Evolutionary conservation across 2,329 filamentous ascomycete species (phyloP).

Genomic region (Chaetothyriales sp.): DNA sequence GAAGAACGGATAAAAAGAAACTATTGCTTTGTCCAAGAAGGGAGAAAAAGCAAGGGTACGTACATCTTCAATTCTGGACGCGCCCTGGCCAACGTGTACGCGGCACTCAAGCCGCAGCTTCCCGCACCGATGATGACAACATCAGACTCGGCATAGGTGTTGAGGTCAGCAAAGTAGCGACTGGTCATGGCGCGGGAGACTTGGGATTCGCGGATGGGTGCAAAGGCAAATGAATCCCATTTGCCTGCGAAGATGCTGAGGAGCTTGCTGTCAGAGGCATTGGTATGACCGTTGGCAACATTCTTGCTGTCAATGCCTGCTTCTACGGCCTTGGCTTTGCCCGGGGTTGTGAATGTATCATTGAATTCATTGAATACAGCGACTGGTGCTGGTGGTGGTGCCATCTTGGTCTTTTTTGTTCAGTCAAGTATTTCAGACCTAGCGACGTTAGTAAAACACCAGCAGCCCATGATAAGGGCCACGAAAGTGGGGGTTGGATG

Average conservation of each 20-base stretch:
- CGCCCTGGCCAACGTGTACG: constrained; percentile 69
- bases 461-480: neutral
- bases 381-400: constrained; percentile 45
- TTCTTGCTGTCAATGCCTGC: constrained; percentile 33
- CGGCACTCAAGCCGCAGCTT: constrained; percentile 71
- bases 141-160: constrained; percentile 81
- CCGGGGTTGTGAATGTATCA: constrained; percentile 6
- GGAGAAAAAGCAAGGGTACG: no score
- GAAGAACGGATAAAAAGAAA: no score
- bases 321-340: constrained; percentile 32
- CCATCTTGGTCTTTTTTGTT: constrained; percentile 15
- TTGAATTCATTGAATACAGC: constrained; percentile 44
- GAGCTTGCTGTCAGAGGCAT: constrained; percentile 33
- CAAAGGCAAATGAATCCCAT: constrained; percentile 72
- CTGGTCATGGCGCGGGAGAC: constrained; percentile 88
- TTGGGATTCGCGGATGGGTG: constrained; percentile 79
- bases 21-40: neutral
- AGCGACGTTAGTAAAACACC: constrained; percentile 1
- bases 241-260: constrained; percentile 56
- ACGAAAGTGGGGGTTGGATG: constrained; percentile 28
- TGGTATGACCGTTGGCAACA: constrained; percentile 23
- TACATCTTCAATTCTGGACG: constrained; percentile 75
- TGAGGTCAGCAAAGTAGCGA: constrained; percentile 82
- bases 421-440: constrained; percentile 21
- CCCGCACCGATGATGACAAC: constrained; percentile 88